Evolutionary conservation across 2,329 filamentous ascomycete genomes (phyloP), one percentile per base, ranked within the genome.

Genomic region (Emydomyces testavorans): DNA sequence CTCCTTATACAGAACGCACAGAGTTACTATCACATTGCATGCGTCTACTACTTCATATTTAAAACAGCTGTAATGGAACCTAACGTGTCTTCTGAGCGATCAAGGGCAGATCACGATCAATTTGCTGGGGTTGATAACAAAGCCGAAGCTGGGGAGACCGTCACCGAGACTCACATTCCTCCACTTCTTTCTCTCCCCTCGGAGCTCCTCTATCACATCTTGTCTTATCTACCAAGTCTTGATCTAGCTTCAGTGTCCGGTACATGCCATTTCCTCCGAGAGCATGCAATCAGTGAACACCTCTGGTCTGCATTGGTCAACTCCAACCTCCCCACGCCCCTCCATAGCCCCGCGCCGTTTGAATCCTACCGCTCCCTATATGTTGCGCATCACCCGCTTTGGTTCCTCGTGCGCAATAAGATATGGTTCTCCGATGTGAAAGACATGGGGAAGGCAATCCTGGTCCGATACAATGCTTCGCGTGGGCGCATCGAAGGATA

Each of bases 341-440:
- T 88, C 23, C 64, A 65, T 1, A 71, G 72, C 1, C 71, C 80
- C 0, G 73, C 71, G 5, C 80, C 82, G 5, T 80, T 75, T 57
- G 56, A 67, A 1, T 80, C 73, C 20, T 94, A 81, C 65, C 78
- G 77, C 49, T 74, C 83, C 21, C 75, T 94, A 2, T 94, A 84
- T 62, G 69, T 75, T 35, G 74, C 80, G 16, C 84, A 92, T 61
- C 76, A 92, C 53, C 82, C 83, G 0, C 79, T 82, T 57, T 95
- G 89, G 89, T 94, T 94, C 58, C 71, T 95, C 1, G 74, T 85
- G 0, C 79, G 77, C 44, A 73, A 85, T 60, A 89, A 85, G 64
- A 71, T 95, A 53, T 95, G 89, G 89, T 90, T 94, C 59, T 77
- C 79, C 50, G 86, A 94, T 63, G 74, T 72, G 1, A 75, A 80